Evolutionary conservation across 2,329 filamentous ascomycete genomes (phyloP).

Genomic region (Fusarium vanettenii): DNA sequence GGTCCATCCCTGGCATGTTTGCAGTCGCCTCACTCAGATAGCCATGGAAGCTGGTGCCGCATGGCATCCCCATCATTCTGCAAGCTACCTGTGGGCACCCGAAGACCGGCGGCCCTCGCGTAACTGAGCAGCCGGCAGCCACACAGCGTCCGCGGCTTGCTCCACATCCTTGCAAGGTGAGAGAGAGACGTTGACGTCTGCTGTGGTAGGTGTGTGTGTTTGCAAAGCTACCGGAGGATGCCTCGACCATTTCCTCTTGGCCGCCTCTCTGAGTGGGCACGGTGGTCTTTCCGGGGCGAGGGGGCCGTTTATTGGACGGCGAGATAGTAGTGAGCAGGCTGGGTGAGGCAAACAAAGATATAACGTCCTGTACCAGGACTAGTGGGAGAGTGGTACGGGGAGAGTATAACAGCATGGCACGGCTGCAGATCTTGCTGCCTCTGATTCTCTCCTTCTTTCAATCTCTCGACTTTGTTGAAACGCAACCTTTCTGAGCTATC

Average conservation of each 20-base stretch:
- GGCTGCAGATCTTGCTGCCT: slow-evolving; percentile 28
- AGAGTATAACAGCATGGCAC: slow-evolving; percentile 39
- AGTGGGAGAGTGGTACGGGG: slow-evolving; percentile 40
- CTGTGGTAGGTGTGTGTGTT: slow-evolving; percentile 33
- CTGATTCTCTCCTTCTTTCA: slow-evolving; percentile 10
- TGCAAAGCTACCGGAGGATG: slow-evolving; percentile 18
- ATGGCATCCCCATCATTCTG: slow-evolving; percentile 26
- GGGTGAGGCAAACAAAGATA: slow-evolving; percentile 37
- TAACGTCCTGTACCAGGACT: slow-evolving; percentile 19
- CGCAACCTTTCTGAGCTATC: background rate
- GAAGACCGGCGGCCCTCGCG: slow-evolving; percentile 19
- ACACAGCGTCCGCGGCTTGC: slow-evolving; percentile 14
- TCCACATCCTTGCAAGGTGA: slow-evolving; percentile 10
- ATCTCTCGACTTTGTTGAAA: slow-evolving; percentile 11
- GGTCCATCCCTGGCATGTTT: slow-evolving; percentile 19
- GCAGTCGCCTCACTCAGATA: slow-evolving; percentile 7
- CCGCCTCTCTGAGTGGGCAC: slow-evolving; percentile 20
- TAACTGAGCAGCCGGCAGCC: slow-evolving; percentile 14
- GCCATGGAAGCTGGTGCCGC: slow-evolving; percentile 14
- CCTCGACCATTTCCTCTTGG: slow-evolving; percentile 20
- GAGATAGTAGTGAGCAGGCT: background rate
- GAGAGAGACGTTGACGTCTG: slow-evolving; percentile 34
- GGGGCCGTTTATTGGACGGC: slow-evolving; percentile 34
- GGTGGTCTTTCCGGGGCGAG: slow-evolving; percentile 12
- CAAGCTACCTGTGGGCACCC: slow-evolving; percentile 23